Evolutionary conservation across 75 land plant species (phyloP).

Genomic region (Larix kaempferi): DNA sequence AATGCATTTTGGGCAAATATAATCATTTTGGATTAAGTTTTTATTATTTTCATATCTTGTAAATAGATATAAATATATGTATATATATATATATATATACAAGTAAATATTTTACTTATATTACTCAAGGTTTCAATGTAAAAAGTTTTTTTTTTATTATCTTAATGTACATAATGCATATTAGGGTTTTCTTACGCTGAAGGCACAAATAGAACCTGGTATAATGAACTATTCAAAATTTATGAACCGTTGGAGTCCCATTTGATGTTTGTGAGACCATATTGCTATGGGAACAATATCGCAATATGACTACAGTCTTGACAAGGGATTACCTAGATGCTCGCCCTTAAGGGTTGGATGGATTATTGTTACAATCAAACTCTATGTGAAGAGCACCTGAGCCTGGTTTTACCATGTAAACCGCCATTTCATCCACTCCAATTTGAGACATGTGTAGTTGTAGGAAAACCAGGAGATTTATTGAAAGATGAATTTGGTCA

Average conservation of each 20-base stretch:
- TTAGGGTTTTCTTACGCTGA: too few relatives aligned
- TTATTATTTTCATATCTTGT: too few relatives aligned
- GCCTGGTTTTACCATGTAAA: conserved; percentile 68
- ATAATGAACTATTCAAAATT: conserved; percentile 78
- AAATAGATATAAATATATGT: too few relatives aligned
- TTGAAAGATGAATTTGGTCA: conserved; percentile 80
- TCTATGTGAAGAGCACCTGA: conserved; percentile 84
- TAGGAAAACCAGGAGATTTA: conserved; percentile 95
- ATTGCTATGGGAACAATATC: conserved; percentile 95
- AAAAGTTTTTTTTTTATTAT: too few relatives aligned
- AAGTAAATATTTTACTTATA: too few relatives aligned
- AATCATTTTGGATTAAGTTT: too few relatives aligned
- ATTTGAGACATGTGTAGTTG: conserved; percentile 85
- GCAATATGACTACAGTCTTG: conserved; percentile 88
- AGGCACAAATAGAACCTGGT: conserved; percentile 97
- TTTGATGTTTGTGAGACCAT: conserved; percentile 93
- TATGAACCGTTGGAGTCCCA: conserved; percentile 82
- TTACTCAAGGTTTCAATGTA: too few relatives aligned
- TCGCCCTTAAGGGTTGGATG: conserved; percentile 96
- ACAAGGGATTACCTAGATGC: conserved; percentile 91
- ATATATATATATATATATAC: too few relatives aligned
- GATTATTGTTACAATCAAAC: conserved; percentile 83
- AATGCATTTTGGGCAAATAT: too few relatives aligned
- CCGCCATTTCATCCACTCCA: conserved; percentile 92
- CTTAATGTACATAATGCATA: too few relatives aligned